phyloP scores from a whole-genome alignment of 1,284 basidiomycete genomes.

The Puccinia brachypodii region DNA sequence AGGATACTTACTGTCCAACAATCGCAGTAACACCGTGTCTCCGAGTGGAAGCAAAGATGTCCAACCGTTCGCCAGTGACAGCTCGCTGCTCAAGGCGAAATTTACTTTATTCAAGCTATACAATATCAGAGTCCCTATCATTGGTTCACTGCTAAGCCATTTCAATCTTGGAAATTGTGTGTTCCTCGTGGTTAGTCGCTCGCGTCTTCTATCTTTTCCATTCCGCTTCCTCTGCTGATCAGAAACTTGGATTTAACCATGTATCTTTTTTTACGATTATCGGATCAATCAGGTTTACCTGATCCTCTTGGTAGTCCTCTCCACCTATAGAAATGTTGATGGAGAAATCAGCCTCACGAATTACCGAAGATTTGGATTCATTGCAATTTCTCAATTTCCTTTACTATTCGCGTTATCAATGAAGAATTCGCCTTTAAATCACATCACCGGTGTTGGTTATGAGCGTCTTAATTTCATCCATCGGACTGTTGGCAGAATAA shows the following conservation, averaged over 20 bases:
- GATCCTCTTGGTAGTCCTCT: slow-evolving; percentile 8
- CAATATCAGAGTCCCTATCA: neutral
- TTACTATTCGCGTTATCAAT: slow-evolving; percentile 25
- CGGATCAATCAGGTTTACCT: slow-evolving; percentile 21
- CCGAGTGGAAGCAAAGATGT: neutral
- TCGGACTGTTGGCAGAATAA: slow-evolving; percentile 27
- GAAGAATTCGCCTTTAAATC: slow-evolving; percentile 38
- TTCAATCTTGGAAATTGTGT: slow-evolving; percentile 17
- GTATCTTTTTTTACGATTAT: slow-evolving; percentile 12
- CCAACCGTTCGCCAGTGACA: neutral
- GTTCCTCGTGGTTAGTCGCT: slow-evolving; percentile 4
- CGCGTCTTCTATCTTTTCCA: neutral
- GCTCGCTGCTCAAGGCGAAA: neutral
- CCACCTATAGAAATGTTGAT: slow-evolving; percentile 26
- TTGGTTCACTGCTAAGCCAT: neutral
- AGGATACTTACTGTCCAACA: neutral
- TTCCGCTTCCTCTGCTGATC: neutral
- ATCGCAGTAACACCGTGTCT: neutral
- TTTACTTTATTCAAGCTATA: neutral
- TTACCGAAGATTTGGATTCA: slow-evolving; percentile 30
- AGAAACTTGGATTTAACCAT: neutral
- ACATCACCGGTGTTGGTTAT: slow-evolving; percentile 34
- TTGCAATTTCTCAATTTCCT: slow-evolving; percentile 44
- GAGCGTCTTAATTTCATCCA: slow-evolving; percentile 42
- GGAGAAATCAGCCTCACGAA: slow-evolving; percentile 12